Conservation (phyloP, 306 rosid species). For the Parietaria judaica region DNA sequence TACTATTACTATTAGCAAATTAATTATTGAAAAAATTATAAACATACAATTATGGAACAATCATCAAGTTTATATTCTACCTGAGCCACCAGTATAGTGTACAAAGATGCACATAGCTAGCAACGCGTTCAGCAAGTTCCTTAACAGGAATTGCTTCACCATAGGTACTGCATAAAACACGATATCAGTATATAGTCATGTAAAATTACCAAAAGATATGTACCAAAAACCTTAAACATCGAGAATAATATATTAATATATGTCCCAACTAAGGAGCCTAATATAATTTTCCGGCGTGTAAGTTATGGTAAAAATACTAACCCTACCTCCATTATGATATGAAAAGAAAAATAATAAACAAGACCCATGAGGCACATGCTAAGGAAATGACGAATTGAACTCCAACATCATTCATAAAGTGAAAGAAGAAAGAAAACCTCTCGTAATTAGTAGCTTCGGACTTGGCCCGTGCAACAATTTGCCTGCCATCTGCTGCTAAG, state of each 20-base stretch:
- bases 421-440: constrained; percentile 40
- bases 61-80: constrained; percentile 26
- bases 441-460: constrained; percentile 85
- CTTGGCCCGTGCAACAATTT: constrained; percentile 57
- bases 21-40: constrained; percentile 15
- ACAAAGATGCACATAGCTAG: constrained; percentile 96
- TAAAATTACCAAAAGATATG: not conserved
- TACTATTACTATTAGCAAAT: constrained; percentile 5
- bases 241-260: no score
- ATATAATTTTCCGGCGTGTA: no score
- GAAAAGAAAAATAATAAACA: no score
- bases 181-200: constrained; percentile 20
- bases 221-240: not conserved
- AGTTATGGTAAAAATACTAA: no score
- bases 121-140: constrained; percentile 96
- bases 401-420: constrained; percentile 11
- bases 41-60: constrained; percentile 1
- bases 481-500: constrained; percentile 58
- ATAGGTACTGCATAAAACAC: constrained; percentile 46
- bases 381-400: not conserved
- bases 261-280: no score
- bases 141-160: constrained; percentile 87
- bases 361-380: not conserved
- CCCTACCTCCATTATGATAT: no score
- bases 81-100: constrained; percentile 99